Conservation (phyloP, 371 early-diverging fungal species). For the Dichotomocladium elegans region DNA sequence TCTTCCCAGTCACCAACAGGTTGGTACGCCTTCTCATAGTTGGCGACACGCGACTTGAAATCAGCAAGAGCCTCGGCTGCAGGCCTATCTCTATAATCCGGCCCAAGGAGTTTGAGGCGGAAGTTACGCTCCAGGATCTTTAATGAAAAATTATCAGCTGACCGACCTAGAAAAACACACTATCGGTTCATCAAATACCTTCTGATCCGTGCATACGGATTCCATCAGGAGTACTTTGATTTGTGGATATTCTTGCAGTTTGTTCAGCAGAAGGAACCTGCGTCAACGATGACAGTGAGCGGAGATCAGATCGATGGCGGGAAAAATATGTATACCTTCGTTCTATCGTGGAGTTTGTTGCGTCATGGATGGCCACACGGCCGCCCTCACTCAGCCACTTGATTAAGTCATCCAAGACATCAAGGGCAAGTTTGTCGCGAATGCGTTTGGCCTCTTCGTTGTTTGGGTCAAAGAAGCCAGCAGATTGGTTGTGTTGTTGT, state of each 20-base stretch:
- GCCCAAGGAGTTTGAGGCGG: conserved; percentile 73
- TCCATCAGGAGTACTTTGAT: conserved; percentile 59
- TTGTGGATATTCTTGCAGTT: conserved; percentile 53
- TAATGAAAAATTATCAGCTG: no score
- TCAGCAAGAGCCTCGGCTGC: conserved; percentile 67
- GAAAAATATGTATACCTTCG: conserved; percentile 51
- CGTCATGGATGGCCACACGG: conserved; percentile 85
- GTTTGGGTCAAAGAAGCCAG: conserved; percentile 73
- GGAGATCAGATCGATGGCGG: no score
- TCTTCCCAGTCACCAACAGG: conserved; percentile 76
- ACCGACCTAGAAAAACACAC: no score
- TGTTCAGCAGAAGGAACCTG: conserved; percentile 59
- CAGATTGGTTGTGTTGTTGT: conserved; percentile 46
- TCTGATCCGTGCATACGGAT: conserved; percentile 73
- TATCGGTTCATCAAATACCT: conserved; percentile 9
- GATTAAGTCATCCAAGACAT: conserved; percentile 74
- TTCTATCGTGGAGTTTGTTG: conserved; percentile 79
- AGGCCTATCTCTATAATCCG: conserved; percentile 75
- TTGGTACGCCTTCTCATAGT: conserved; percentile 82
- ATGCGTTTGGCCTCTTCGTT: conserved; percentile 62
- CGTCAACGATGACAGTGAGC: background rate
- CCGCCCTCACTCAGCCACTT: conserved; percentile 70
- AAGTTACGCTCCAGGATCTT: conserved; percentile 72
- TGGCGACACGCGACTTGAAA: conserved; percentile 69
- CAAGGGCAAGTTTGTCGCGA: conserved; percentile 75